A percentile compares a stretch with the other conserved stretches of the same genome.
Conservation (phyloP, 176 grass and related monocot species). For the Tillandsia leiboldiana region DNA sequence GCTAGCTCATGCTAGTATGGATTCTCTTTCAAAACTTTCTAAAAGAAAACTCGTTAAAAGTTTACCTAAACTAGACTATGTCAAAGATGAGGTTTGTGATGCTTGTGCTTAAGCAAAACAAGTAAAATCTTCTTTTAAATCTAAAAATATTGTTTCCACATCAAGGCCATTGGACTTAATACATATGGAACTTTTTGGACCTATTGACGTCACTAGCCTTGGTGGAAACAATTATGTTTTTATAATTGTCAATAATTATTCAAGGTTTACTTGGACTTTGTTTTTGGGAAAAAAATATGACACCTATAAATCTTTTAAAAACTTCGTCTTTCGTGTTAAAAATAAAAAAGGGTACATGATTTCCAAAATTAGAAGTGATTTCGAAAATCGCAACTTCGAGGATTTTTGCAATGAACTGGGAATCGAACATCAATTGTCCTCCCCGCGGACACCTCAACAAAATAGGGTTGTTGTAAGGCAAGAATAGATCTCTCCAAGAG, state of each 20-base stretch:
- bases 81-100: no score
- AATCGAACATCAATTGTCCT: not conserved
- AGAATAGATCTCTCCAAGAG: not conserved
- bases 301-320: not conserved
- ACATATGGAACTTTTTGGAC: not conserved
- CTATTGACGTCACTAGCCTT: not conserved
- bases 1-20: no score
- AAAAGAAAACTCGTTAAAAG: no score
- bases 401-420: not conserved
- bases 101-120: not conserved
- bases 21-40: no score
- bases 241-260: not conserved
- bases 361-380: not conserved
- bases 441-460: not conserved
- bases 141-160: not conserved
- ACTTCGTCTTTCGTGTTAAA: not conserved
- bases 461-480: not conserved
- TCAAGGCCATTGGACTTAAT: not conserved
- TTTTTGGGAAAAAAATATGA: not conserved
- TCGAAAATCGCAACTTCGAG: not conserved
- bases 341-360: not conserved
- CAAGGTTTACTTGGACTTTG: not conserved
- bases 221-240: not conserved
- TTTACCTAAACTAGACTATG: no score
- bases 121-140: not conserved